Base-by-base conservation (phyloP, 208 protist genomes). In the Trypanosoma theileri region DNA sequence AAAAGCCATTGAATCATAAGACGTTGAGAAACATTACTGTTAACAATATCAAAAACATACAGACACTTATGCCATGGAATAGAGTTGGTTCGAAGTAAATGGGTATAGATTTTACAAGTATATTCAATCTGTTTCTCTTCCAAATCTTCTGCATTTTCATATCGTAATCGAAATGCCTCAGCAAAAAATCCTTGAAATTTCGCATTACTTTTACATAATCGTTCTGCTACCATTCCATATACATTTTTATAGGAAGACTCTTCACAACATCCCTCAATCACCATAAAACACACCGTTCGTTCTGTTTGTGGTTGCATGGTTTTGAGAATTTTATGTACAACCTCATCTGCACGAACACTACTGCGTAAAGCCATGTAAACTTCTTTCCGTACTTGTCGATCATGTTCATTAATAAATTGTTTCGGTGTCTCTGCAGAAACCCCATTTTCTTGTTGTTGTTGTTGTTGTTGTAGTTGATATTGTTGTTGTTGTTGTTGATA, bases 311-410 rank as follows among this genome's bases (percentile, higher is more conserved):
- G 80, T 58, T 81, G 74, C 82, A 92, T 86, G 51, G 69, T 64
- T 48, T 94, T 94, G 12, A 99, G 73, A 31, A 99, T 89, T 77
- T 99, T 99, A 87, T 99, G 98, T n/a, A 96, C 98, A 56, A 89
- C 97, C 75, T 99, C 98, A 58, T 99, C 98, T 50, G 97, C 97
- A 59, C 91, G 88, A n/a, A 98, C 78, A 59, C 92, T 98, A 26
- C 93, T 98, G 80, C 98, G 98, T 70, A 99, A 98, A 16, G 97
- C 96, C 44, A 99, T 88, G 79, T 99, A 99, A 16, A 99, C 97
- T n/a, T 92, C 90, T 41, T 93, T 85, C 2, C 97, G 85, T 7
- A 99, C 73, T 59, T 93, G 84, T 13, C 97, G 86, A 46, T 95
- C 76, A 51, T 97, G 85, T n/a, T 89, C 90, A 44, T 92, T 86